phyloP scores from a whole-genome alignment of 257 asterid genomes.

The Dorcoceras hygrometricum region DNA sequence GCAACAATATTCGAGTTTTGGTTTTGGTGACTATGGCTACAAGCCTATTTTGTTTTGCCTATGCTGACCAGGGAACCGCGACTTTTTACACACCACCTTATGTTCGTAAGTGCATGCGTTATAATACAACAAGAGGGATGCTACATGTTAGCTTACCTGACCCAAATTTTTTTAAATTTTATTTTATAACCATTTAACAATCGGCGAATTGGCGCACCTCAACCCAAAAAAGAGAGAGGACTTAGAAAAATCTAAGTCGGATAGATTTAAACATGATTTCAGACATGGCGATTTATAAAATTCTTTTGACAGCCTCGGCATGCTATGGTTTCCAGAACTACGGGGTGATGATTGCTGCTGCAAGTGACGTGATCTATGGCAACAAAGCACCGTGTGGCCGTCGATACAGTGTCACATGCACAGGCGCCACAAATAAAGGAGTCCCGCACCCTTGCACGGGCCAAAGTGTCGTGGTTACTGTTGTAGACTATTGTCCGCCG shows the following conservation, averaged over 20 bases:
- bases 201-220: too few relatives aligned
- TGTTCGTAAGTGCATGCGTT: slow-evolving; percentile 46
- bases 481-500: slow-evolving; percentile 42
- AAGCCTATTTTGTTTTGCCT: slow-evolving; percentile 21
- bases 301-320: slow-evolving; percentile 29
- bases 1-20: background rate
- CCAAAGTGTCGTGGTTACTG: slow-evolving; percentile 25
- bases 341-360: slow-evolving; percentile 49
- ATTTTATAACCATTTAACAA: too few relatives aligned
- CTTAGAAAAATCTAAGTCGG: too few relatives aligned
- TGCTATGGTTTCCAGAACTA: slow-evolving; percentile 36
- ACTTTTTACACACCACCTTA: slow-evolving; percentile 58
- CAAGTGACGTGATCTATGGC: slow-evolving; percentile 37
- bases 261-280: too few relatives aligned
- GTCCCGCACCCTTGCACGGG: slow-evolving; percentile 49
- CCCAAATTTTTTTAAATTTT: too few relatives aligned
- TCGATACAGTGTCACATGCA: slow-evolving; percentile 37
- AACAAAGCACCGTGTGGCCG: slow-evolving; percentile 41
- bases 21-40: background rate
- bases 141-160: too few relatives aligned
- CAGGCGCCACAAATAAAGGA: slow-evolving; percentile 42
- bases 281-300: too few relatives aligned
- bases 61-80: slow-evolving; percentile 41
- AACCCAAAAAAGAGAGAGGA: too few relatives aligned
- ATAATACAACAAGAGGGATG: too few relatives aligned